Conservation (phyloP, 2,329 filamentous ascomycete species). For the Cladophialophora exuberans region DNA sequence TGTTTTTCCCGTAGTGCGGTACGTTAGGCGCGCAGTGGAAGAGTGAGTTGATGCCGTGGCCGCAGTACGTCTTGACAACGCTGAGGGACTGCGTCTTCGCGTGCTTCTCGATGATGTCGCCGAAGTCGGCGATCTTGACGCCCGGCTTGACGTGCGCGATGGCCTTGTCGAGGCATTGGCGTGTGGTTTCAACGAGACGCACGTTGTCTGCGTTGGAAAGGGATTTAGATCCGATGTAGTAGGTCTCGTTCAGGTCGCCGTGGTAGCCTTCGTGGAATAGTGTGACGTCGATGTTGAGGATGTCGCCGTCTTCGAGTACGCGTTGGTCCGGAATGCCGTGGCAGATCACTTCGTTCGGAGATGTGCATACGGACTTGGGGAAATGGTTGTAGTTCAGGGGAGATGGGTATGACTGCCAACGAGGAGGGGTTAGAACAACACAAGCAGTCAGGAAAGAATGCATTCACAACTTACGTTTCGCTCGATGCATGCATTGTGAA, state of each 20-base stretch:
- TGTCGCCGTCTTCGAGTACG: constrained; percentile 85
- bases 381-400: constrained; percentile 95
- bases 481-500: constrained; percentile 93
- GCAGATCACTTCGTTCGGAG: constrained; percentile 95
- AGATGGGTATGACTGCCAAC: constrained; percentile 82
- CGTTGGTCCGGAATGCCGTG: constrained; percentile 96
- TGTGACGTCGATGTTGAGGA: constrained; percentile 94
- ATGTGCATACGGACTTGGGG: constrained; percentile 97
- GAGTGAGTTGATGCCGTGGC: constrained; percentile 89
- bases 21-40: constrained; percentile 96
- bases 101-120: constrained; percentile 92
- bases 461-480: constrained; percentile 68
- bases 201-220: constrained; percentile 82
- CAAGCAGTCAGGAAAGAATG: constrained; percentile 9
- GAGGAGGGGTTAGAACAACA: constrained; percentile 5
- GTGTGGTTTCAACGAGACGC: constrained; percentile 84
- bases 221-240: constrained; percentile 92
- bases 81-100: constrained; percentile 84
- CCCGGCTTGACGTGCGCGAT: constrained; percentile 94
- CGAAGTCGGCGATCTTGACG: constrained; percentile 87
- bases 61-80: constrained; percentile 94
- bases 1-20: constrained; percentile 98
- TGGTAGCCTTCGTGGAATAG: constrained; percentile 95
- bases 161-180: constrained; percentile 86
- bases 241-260: constrained; percentile 96